These are phyloP conservation scores for Oryza brachyantha DNA, from an alignment of 176 grass and related monocot genomes.

Conservation along the genomic window DNA sequence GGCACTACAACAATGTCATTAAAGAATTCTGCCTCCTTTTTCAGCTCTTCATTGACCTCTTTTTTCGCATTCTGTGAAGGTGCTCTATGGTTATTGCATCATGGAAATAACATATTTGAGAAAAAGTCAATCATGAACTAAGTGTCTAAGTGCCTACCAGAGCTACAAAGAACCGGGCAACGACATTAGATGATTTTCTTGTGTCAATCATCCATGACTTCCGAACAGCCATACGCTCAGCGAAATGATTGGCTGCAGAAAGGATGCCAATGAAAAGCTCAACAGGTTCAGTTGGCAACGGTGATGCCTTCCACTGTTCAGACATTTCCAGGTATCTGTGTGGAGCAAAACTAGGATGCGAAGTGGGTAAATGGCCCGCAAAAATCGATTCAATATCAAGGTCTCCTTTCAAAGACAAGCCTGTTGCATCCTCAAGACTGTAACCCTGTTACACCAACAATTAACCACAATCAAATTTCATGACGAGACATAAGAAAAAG, in stretches of 20 bases:
- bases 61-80: conserved; percentile 53
- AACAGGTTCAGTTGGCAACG: conserved; percentile 51
- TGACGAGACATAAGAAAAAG: too few species aligned
- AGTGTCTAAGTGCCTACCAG: conserved; percentile 47
- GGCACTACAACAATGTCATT: conserved; percentile 70
- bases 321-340: conserved; percentile 59
- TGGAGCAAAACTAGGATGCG: conserved; percentile 52
- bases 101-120: neutral
- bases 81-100: neutral
- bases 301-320: conserved; percentile 47
- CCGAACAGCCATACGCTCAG: conserved; percentile 73
- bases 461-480: neutral
- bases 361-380: conserved; percentile 47
- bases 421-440: conserved; percentile 70
- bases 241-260: conserved; percentile 71
- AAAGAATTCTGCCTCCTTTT: conserved; percentile 70
- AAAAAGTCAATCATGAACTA: neutral
- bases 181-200: conserved; percentile 47
- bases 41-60: conserved; percentile 56
- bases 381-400: conserved; percentile 45
- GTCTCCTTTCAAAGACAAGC: conserved; percentile 59
- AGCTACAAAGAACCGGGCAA: conserved; percentile 71
- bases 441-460: conserved; percentile 39
- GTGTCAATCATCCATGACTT: conserved; percentile 70
- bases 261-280: conserved; percentile 71